A percentile compares a stretch with the other conserved stretches of the same genome.
These are phyloP conservation scores for Sporothrix pallida DNA, from an alignment of 2,329 filamentous ascomycete genomes.

Conservation along the genomic window DNA sequence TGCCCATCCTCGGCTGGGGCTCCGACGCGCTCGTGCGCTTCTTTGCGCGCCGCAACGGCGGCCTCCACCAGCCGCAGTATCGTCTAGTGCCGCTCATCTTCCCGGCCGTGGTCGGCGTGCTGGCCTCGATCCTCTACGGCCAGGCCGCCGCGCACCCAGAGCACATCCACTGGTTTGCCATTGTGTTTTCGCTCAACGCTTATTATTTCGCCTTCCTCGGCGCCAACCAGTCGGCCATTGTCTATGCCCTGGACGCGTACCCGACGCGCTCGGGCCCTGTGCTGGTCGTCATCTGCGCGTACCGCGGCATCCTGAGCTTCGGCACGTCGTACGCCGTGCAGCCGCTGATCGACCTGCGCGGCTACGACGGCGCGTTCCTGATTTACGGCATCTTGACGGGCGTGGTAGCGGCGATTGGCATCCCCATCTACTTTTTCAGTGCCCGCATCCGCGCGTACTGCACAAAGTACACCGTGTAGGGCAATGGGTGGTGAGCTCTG, in stretches of 20 bases:
- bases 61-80: slow-evolving; percentile 12
- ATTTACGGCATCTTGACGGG: background rate
- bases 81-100: slow-evolving; percentile 13
- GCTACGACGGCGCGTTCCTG: slow-evolving; percentile 5
- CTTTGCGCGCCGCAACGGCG: slow-evolving; percentile 9
- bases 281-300: slow-evolving; percentile 3
- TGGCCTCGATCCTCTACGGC: background rate
- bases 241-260: slow-evolving; percentile 6
- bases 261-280: slow-evolving; percentile 1
- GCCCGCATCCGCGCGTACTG: slow-evolving; percentile 11
- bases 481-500: background rate
- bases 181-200: background rate
- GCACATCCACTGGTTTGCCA: slow-evolving; percentile 14
- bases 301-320: slow-evolving; percentile 1
- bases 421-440: slow-evolving; percentile 17
- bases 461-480: slow-evolving; percentile 12
- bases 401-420: background rate
- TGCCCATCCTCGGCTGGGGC: background rate
- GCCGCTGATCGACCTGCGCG: slow-evolving; percentile 7
- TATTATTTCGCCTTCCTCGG: background rate
- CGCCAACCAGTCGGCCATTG: slow-evolving; percentile 18
- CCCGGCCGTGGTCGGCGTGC: background rate
- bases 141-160: slow-evolving; percentile 4
- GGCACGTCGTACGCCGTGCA: slow-evolving; percentile 2
- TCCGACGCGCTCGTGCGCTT: background rate